Conservation (phyloP, 1,284 basidiomycete species). For the Filobasidium uniguttulatum region DNA sequence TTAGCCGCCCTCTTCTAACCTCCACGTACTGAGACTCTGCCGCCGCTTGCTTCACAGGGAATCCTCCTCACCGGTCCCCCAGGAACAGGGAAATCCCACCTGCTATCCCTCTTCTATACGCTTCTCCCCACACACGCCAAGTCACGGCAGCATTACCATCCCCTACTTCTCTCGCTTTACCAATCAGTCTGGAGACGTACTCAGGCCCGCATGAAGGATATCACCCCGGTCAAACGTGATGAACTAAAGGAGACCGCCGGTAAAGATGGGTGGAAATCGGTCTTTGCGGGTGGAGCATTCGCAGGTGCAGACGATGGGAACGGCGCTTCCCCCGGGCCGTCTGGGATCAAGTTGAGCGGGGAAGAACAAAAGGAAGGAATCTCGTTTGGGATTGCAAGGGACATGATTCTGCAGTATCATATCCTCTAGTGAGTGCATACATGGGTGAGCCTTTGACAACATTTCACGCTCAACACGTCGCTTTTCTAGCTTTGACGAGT, state of each 20-base stretch:
- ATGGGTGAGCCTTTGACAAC: not conserved
- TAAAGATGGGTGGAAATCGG: constrained; percentile 29
- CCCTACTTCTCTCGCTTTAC: constrained; percentile 55
- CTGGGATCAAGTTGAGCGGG: constrained; percentile 11
- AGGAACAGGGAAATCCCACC: constrained; percentile 47
- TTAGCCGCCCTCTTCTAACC: not conserved
- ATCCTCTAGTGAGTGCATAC: constrained; percentile 36
- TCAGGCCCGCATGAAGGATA: constrained; percentile 22
- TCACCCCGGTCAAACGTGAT: constrained; percentile 31
- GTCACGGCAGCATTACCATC: constrained; percentile 52
- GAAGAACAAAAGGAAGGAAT: constrained; percentile 32
- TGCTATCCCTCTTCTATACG: constrained; percentile 54
- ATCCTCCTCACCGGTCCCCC: constrained; percentile 44
- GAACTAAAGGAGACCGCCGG: constrained; percentile 32
- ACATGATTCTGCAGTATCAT: constrained; percentile 37
- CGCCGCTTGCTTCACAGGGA: constrained; percentile 23
- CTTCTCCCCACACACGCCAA: constrained; percentile 49
- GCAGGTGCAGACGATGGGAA: constrained; percentile 23
- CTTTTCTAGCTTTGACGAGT: constrained; percentile 48
- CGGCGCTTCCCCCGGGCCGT: constrained; percentile 10
- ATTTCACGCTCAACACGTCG: constrained; percentile 14
- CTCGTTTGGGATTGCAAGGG: constrained; percentile 34
- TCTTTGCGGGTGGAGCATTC: constrained; percentile 39
- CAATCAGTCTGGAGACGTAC: constrained; percentile 38
- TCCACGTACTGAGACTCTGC: not conserved